Base-by-base conservation (phyloP, 2,329 filamentous ascomycete genomes). In the Rasamsonia emersonii region DNA sequence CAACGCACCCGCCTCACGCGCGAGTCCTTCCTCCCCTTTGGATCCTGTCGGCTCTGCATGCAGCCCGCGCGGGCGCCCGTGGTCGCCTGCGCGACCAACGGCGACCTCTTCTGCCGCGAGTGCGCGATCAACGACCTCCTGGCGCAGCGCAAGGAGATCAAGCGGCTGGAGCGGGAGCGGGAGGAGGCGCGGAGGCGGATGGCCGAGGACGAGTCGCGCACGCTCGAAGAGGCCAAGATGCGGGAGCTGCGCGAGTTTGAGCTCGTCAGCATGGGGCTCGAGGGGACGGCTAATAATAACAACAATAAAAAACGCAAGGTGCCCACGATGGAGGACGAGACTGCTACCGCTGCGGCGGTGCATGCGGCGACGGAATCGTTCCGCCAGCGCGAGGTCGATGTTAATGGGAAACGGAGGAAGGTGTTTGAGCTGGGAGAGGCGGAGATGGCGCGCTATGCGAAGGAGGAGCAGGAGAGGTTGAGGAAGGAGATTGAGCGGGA, bases 81-180 rank as follows among this genome's bases (percentile, higher is more conserved):
- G 15, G 86, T 95, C 20, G 78, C 85, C 14, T 96, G 89, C 58
- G 67, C 73, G 3, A 60, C 61, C 2, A 74, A 79, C 42, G 89
- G 89, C 39, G 88, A 96, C 58, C 70, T 98, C 9, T 96, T 96
- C 65, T 98, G 89, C 58, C 79, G 86, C 46, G 91, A 96, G 64
- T 98, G 89, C 63, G 88, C 86, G 6, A 75, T 96, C 32, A 79
- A 70, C 45, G 94, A 96, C 49, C 77, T 98, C n/a, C 70, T 96
- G 1, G 74, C 86, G 1, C 89, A 98, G 59, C 80, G 85, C 46
- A 83, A 88, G 62, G 91, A 96, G 53, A 88, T 93, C 42, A 91
- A 86, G 55, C 75, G 91, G 0, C 53, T 83, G 2, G 83, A 85
- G 39, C 81, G 75, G 45, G 70, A 73, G 14, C 68, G 73, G 13